Conservation (phyloP, 768 basidiomycete species). For the Leccinum rimulosum region DNA sequence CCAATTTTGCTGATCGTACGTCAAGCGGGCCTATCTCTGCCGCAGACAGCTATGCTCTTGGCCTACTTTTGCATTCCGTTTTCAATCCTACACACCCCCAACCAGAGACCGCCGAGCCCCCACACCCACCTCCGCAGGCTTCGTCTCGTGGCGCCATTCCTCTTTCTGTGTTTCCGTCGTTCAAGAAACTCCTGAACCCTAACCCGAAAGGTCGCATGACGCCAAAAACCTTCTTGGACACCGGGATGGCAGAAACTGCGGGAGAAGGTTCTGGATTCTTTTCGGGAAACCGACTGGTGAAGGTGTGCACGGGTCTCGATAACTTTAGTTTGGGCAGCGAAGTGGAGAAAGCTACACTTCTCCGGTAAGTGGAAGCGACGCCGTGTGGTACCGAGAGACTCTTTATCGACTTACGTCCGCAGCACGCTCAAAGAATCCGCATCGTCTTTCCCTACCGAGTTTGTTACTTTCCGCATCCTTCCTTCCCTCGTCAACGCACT, state of each 20-base stretch:
- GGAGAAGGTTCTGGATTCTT: slow-evolving; percentile 75
- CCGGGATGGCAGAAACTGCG: slow-evolving; percentile 67
- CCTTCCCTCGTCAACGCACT: slow-evolving; percentile 80
- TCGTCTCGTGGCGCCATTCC: slow-evolving; percentile 80
- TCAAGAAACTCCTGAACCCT: slow-evolving; percentile 88
- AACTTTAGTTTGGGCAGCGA: slow-evolving; percentile 82
- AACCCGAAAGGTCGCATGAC: slow-evolving; percentile 78
- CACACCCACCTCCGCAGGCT: slow-evolving; percentile 75
- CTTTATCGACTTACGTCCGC: background rate
- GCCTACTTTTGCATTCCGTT: slow-evolving; percentile 77
- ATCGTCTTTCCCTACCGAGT: slow-evolving; percentile 80
- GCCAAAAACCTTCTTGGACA: slow-evolving; percentile 72
- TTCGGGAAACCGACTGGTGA: slow-evolving; percentile 74
- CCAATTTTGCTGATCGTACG: background rate
- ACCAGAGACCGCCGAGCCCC: slow-evolving; percentile 65
- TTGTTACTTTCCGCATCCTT: slow-evolving; percentile 80
- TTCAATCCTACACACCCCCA: slow-evolving; percentile 85
- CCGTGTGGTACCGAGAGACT: background rate
- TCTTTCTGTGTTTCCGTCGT: slow-evolving; percentile 64
- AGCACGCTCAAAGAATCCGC: slow-evolving; percentile 80
- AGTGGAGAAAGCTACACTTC: slow-evolving; percentile 67
- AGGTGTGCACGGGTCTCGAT: slow-evolving; percentile 81
- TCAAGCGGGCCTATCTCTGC: slow-evolving; percentile 52
- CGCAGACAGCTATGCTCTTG: slow-evolving; percentile 86
- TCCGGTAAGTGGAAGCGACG: slow-evolving; percentile 48